Base-by-base conservation (phyloP, 2,329 filamentous ascomycete species). In the Botrytis fabae region DNA sequence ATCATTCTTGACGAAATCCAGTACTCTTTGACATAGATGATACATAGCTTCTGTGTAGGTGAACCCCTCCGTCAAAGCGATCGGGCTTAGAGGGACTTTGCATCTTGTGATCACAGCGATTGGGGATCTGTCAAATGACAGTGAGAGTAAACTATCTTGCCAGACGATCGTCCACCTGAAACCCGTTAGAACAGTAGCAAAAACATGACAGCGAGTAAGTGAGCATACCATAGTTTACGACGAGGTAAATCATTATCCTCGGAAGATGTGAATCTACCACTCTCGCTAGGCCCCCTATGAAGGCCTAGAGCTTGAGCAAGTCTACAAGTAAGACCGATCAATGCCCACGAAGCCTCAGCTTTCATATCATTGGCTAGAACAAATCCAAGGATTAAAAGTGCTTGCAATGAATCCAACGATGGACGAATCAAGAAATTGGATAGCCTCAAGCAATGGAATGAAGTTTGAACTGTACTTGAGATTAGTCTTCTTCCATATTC, bases 281-380 rank as follows among this genome's bases (percentile, higher is more conserved):
- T 75, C 75, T 81, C 77, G 71, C 73, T 71, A 44, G 78, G 78
- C 28, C 77, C 78, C 69, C 78, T 76, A 78, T 91, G 89, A 18
- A 91, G 82, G 7, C 89, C 89, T 1, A 91, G 82, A 0, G 89
- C 90, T 78, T 91, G 89, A 0, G 89, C 89, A n/a, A 91, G 83
- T 40, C 89, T 85, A 74, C 89, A 90, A 0, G 89, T 90, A 62
- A 91, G 84, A 0, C 89, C 89, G 69, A 90, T 85, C 70, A 91
- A 80, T 0, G 89, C 89, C 89, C 89, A 91, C 0, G 89, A 91
- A 0, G 88, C 89, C 77, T 91, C 89, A 1, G 89, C 89, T 78
- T 91, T 91, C 89, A 91, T 91, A 74, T 91, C 89, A 76, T 91
- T 91, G 40, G 91, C 82, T 2, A 91, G 82, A 3, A 90, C 89